Percentiles rank a stretch among this genome's conserved stretches.
These are phyloP conservation scores for Ascocoryne sarcoides DNA, from an alignment of 2,329 filamentous ascomycete species.

Conservation along the genomic window DNA sequence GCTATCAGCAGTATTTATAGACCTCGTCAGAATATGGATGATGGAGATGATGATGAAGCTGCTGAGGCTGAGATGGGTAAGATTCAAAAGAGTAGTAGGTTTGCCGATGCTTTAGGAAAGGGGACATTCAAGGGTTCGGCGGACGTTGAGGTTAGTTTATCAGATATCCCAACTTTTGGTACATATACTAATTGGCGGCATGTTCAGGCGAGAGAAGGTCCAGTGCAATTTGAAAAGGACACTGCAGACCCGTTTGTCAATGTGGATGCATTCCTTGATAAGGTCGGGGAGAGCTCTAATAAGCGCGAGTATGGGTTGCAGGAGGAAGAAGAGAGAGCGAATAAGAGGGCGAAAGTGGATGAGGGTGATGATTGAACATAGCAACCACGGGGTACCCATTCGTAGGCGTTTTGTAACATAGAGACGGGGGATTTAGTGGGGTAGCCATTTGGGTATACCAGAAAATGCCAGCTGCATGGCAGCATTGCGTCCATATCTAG, in stretches of 20 bases:
- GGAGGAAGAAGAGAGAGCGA: slow-evolving; percentile 46
- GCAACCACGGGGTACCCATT: too few relatives aligned
- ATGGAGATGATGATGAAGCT: slow-evolving; percentile 68
- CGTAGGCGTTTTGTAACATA: too few relatives aligned
- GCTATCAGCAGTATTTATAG: slow-evolving; percentile 92
- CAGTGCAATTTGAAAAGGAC: slow-evolving; percentile 95
- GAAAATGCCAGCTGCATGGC: too few relatives aligned
- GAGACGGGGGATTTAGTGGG: too few relatives aligned
- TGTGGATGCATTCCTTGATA: slow-evolving; percentile 85
- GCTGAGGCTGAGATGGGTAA: slow-evolving; percentile 78
- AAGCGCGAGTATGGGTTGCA: slow-evolving; percentile 74
- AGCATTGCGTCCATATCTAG: too few relatives aligned
- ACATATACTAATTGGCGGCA: slow-evolving; percentile 15
- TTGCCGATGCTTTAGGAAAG: slow-evolving; percentile 72
- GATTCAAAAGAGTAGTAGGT: slow-evolving; percentile 77
- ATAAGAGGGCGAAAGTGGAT: slow-evolving; percentile 71
- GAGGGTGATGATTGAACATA: too few relatives aligned
- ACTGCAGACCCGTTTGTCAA: slow-evolving; percentile 79
- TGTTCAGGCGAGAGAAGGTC: slow-evolving; percentile 66
- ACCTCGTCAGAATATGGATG: slow-evolving; percentile 64
- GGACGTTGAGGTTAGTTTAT: slow-evolving; percentile 69
- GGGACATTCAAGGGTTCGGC: slow-evolving; percentile 86
- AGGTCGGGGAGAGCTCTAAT: slow-evolving; percentile 50
- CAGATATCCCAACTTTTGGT: slow-evolving; percentile 1
- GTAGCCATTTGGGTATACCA: too few relatives aligned